Evolutionary conservation across 257 asterid species (phyloP).

Genomic region (Handroanthus guayacan): DNA sequence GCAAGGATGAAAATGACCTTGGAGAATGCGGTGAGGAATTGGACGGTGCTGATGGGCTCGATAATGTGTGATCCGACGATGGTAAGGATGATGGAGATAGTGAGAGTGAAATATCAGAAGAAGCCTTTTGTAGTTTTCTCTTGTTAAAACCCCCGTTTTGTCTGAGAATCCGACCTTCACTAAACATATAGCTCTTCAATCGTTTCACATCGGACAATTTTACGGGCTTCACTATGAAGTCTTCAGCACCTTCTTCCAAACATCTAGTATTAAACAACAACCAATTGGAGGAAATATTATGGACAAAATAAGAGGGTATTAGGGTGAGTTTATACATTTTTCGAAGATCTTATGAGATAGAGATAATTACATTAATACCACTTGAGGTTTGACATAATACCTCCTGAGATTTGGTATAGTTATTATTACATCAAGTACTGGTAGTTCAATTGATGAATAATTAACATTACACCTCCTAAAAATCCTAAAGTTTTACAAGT

Average conservation of each 20-base stretch:
- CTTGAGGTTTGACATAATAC: too few species aligned
- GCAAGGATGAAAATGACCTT: conserved; percentile 30
- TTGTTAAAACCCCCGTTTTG: conserved; percentile 50
- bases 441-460: too few species aligned
- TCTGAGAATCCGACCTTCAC: conserved; percentile 43
- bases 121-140: conserved; percentile 52
- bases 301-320: too few species aligned
- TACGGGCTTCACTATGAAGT: conserved; percentile 75
- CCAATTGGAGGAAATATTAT: background rate
- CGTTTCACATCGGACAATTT: conserved; percentile 67
- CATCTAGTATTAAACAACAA: conserved; percentile 48
- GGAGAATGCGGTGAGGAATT: conserved; percentile 38
- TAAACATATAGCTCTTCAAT: conserved; percentile 62
- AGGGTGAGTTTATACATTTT: too few species aligned
- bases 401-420: too few species aligned
- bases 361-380: too few species aligned
- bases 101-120: conserved; percentile 32
- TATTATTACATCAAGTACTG: too few species aligned
- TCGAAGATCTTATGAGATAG: too few species aligned
- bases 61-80: conserved; percentile 30
- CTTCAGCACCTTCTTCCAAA: conserved; percentile 83
- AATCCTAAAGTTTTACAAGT: too few species aligned
- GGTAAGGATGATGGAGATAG: conserved; percentile 31
- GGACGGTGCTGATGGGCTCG: conserved; percentile 32
- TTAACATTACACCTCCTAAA: too few species aligned